Evolutionary conservation across 805 yeast genomes (phyloP).

Genomic region (Wickerhamomyces strasburgensis): DNA sequence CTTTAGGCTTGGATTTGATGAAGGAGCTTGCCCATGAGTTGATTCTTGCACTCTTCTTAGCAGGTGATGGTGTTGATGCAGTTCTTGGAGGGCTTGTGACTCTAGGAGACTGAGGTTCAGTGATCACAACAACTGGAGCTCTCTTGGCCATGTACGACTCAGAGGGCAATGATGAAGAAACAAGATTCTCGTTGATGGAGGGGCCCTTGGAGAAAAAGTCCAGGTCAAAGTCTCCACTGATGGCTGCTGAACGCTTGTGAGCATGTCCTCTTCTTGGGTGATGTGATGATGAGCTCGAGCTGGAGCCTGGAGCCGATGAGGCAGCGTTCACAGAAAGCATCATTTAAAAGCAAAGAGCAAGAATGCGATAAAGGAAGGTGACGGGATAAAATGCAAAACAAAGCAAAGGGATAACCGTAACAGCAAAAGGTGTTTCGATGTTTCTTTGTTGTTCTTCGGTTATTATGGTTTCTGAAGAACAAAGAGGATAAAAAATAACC

Average conservation of each 20-base stretch:
- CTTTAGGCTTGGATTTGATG: conserved; percentile 17
- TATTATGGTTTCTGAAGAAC: no score
- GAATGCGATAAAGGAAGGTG: neutral
- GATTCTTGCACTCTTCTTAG: conserved; percentile 29
- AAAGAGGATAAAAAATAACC: no score
- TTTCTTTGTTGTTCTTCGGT: neutral
- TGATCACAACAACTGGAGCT: conserved; percentile 13
- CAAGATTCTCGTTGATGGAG: conserved; percentile 14
- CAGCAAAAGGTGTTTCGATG: neutral
- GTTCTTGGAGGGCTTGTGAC: conserved; percentile 2
- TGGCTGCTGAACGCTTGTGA: conserved; percentile 83
- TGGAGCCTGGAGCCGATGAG: conserved; percentile 17
- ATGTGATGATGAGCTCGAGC: conserved; percentile 10
- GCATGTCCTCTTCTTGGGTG: conserved; percentile 55
- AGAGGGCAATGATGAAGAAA: conserved; percentile 7
- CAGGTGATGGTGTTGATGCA: conserved; percentile 19
- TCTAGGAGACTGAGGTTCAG: conserved; percentile 9
- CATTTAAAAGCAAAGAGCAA: neutral
- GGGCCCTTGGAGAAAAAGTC: conserved; percentile 21
- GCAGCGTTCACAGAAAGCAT: conserved; percentile 5
- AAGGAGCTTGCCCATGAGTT: conserved; percentile 36
- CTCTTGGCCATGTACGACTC: conserved; percentile 5
- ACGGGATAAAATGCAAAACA: neutral
- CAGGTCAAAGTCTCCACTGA: conserved; percentile 76
- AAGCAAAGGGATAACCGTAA: neutral